phyloP scores from a whole-genome alignment of 2,329 filamentous ascomycete species.

The Onygenales sp. region DNA sequence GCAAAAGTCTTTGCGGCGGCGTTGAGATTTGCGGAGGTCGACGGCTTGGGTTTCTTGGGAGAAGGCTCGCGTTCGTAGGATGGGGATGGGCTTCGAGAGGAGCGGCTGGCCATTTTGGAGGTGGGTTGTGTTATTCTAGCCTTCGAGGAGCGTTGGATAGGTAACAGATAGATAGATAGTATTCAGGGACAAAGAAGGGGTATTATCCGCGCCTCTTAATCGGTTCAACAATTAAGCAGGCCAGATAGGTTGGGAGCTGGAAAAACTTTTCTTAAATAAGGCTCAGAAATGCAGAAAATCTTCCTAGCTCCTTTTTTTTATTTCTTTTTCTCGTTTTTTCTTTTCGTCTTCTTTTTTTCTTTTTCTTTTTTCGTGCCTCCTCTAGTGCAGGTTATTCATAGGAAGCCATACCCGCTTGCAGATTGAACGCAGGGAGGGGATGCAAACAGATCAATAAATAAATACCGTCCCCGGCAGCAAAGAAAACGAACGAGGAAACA shows the following conservation, averaged over 20 bases:
- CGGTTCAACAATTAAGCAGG: background rate
- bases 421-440: no score
- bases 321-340: background rate
- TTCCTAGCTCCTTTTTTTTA: no score
- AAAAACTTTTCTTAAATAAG: background rate
- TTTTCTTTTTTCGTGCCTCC: background rate
- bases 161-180: slow-evolving; percentile 1
- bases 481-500: no score
- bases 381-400: background rate
- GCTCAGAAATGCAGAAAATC: no score
- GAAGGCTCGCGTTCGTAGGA: no score
- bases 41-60: no score
- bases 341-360: background rate
- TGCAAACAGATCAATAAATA: no score
- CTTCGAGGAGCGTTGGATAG: background rate
- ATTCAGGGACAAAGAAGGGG: background rate
- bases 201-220: background rate
- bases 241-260: background rate
- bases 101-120: background rate
- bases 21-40: no score
- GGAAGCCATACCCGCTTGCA: background rate
- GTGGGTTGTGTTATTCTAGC: no score
- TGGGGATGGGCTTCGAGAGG: no score
- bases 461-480: no score
- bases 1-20: no score